phyloP scores from a whole-genome alignment of 257 asterid genomes.

The Solanum virginianum region DNA sequence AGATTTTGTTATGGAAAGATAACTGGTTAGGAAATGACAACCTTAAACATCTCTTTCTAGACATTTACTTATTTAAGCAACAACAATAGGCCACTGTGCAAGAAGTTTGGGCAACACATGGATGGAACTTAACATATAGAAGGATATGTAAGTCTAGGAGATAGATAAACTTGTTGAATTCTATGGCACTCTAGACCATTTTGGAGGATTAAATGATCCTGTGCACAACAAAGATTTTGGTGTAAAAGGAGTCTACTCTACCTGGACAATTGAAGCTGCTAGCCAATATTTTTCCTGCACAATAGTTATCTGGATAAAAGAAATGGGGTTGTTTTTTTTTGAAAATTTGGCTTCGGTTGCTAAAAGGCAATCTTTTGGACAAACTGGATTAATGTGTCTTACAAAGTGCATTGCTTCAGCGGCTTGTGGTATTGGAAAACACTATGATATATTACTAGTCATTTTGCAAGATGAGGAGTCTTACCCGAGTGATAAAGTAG shows the following conservation, averaged over 20 bases:
- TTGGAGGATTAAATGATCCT: no score
- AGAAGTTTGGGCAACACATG: no score
- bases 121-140: no score
- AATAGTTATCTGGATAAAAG: constrained; percentile 40
- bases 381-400: constrained; percentile 88
- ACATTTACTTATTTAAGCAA: no score
- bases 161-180: no score
- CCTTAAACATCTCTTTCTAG: no score
- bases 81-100: no score
- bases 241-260: constrained; percentile 65
- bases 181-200: no score
- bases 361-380: constrained; percentile 60
- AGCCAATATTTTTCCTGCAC: constrained; percentile 46
- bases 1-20: no score
- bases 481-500: constrained; percentile 25
- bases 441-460: constrained; percentile 14
- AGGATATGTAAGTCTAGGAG: no score
- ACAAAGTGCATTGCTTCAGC: constrained; percentile 75
- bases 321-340: constrained; percentile 35
- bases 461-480: constrained; percentile 17
- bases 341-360: constrained; percentile 46
- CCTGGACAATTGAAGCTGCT: constrained; percentile 61
- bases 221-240: no score
- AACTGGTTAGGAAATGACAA: no score
- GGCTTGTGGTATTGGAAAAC: constrained; percentile 34